A percentile compares a stretch with the other conserved stretches of the same genome.
These are phyloP conservation scores for Fusarium continuum DNA, from an alignment of 2,329 filamentous ascomycete genomes.

Conservation along the genomic window DNA sequence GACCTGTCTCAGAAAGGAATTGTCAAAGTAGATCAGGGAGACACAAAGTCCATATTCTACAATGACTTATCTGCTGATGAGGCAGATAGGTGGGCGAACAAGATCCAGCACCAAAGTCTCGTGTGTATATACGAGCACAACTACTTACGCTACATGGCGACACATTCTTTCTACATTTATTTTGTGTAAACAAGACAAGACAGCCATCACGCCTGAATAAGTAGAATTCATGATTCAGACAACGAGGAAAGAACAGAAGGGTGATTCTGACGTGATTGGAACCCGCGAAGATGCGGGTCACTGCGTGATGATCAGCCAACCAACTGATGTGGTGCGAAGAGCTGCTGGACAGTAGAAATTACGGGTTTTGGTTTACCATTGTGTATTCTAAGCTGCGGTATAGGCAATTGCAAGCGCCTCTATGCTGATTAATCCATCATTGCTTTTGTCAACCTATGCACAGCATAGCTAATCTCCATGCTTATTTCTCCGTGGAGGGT, in stretches of 20 bases:
- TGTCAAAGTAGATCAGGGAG: neutral
- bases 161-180: neutral
- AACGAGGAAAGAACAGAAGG: neutral
- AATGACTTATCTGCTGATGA: neutral
- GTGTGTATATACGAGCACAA: neutral
- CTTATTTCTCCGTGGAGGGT: conserved; percentile 1
- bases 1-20: neutral
- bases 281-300: neutral
- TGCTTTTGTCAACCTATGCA: neutral
- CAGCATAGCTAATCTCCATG: conserved; percentile 1
- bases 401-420: neutral
- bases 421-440: neutral
- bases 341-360: neutral
- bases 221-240: neutral
- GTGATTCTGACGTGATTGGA: neutral
- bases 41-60: neutral
- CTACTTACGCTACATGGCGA: neutral
- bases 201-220: neutral
- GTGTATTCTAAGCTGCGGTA: too few species aligned
- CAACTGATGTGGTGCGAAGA: neutral
- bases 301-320: neutral
- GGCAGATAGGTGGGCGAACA: neutral
- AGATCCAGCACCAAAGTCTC: neutral
- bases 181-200: neutral
- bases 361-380: too few species aligned